Evolutionary conservation across 768 basidiomycete genomes (phyloP).

Genomic region (Collybiopsis luxurians): DNA sequence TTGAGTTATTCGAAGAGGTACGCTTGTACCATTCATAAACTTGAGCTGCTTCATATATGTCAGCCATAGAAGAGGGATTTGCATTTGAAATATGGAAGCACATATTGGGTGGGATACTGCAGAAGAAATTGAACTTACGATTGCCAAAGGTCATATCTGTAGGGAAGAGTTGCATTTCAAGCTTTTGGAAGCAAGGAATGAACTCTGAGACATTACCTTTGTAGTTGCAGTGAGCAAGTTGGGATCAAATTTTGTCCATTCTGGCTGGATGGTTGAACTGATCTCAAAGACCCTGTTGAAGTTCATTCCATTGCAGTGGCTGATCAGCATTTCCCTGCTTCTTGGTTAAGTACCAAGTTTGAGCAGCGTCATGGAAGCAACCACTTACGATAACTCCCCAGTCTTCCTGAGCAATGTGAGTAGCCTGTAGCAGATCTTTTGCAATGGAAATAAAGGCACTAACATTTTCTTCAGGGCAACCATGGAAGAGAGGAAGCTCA

Average conservation of each 20-base stretch:
- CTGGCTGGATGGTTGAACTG: not conserved
- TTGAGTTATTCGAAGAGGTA: not conserved
- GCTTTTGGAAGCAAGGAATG: slow-evolving; percentile 1
- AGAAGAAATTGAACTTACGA: not conserved
- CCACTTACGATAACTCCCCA: not conserved
- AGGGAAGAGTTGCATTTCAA: slow-evolving; percentile 2
- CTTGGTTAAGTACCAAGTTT: not conserved
- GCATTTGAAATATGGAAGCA: no score
- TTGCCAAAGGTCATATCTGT: not conserved
- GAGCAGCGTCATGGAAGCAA: not conserved
- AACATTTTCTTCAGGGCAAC: not conserved
- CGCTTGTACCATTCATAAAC: slow-evolving; percentile 5
- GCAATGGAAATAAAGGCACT: not conserved
- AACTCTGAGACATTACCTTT: slow-evolving; percentile 1
- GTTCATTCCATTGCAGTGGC: not conserved
- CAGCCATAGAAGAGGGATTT: no score
- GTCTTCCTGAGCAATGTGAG: no score
- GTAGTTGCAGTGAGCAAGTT: not conserved
- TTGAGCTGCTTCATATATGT: no score
- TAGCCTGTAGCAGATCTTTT: not conserved
- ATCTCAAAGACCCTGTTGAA: not conserved
- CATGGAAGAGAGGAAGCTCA: not conserved
- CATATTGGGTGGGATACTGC: not conserved
- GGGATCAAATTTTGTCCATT: not conserved
- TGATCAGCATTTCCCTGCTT: not conserved